Conservation (phyloP, 2,329 filamentous ascomycete species). For the Aschersonia sp. region DNA sequence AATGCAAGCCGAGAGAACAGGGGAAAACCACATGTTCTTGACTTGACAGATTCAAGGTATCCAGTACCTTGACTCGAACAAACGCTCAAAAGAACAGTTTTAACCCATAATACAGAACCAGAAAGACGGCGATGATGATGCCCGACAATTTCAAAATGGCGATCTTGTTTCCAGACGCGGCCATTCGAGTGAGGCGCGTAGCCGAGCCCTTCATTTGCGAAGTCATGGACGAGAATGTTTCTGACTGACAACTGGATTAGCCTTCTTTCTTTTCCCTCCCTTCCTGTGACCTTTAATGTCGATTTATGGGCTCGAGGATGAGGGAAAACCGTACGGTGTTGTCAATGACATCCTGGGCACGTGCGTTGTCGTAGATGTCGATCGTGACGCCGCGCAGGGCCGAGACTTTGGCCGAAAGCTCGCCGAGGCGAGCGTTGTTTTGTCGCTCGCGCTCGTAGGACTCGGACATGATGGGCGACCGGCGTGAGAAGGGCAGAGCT, state of each 20-base stretch:
- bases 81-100: slow-evolving; percentile 41
- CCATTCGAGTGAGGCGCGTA: slow-evolving; percentile 74
- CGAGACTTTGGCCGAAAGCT: slow-evolving; percentile 80
- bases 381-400: slow-evolving; percentile 87
- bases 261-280: background rate
- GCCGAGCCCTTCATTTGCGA: slow-evolving; percentile 75
- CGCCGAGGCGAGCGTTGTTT: slow-evolving; percentile 88
- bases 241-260: slow-evolving; percentile 41
- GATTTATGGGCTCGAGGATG: background rate
- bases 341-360: slow-evolving; percentile 78
- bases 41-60: background rate
- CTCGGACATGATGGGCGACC: slow-evolving; percentile 44
- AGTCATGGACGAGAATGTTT: slow-evolving; percentile 82
- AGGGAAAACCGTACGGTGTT: slow-evolving; percentile 47
- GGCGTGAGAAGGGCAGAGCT: too few relatives aligned
- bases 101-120: slow-evolving; percentile 62
- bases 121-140: slow-evolving; percentile 58
- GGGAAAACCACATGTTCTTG: too few relatives aligned
- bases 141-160: slow-evolving; percentile 81
- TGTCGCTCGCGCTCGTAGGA: slow-evolving; percentile 72
- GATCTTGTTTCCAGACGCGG: slow-evolving; percentile 75
- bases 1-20: too few relatives aligned
- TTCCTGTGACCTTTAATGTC: too few relatives aligned
- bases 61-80: background rate
- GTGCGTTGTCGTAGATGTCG: slow-evolving; percentile 94